phyloP scores from a whole-genome alignment of 371 early-diverging fungal species.

The Ordospora colligata region DNA sequence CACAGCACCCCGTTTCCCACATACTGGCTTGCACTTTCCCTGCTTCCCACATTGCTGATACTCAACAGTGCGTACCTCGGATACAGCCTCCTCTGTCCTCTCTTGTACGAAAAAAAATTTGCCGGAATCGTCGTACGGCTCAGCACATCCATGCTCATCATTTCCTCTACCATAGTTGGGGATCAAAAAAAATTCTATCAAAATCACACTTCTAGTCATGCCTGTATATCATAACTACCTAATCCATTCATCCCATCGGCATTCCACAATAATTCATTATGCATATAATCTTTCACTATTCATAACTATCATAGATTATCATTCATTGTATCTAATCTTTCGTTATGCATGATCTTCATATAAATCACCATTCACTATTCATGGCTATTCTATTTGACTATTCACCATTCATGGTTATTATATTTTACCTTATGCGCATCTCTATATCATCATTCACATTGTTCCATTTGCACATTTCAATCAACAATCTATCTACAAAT shows the following conservation, averaged over 20 bases:
- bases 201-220: background rate
- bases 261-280: background rate
- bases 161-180: background rate
- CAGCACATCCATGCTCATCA: background rate
- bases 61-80: conserved; percentile 53
- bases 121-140: conserved; percentile 49
- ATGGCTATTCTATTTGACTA: too few species aligned
- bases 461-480: background rate
- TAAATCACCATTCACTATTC: too few species aligned
- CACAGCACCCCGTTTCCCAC: conserved; percentile 56
- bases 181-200: background rate
- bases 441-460: background rate
- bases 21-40: conserved; percentile 55
- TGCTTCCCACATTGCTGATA: conserved; percentile 48
- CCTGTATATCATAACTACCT: background rate
- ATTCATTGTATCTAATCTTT: too few species aligned
- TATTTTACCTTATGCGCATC: too few species aligned
- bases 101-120: conserved; percentile 57
- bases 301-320: too few species aligned
- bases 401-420: too few species aligned
- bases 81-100: conserved; percentile 52
- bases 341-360: too few species aligned
- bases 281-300: too few species aligned
- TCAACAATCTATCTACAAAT: background rate
- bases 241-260: background rate